Conservation (phyloP, 2,329 filamentous ascomycete species). For the Remersonia thermophila region DNA sequence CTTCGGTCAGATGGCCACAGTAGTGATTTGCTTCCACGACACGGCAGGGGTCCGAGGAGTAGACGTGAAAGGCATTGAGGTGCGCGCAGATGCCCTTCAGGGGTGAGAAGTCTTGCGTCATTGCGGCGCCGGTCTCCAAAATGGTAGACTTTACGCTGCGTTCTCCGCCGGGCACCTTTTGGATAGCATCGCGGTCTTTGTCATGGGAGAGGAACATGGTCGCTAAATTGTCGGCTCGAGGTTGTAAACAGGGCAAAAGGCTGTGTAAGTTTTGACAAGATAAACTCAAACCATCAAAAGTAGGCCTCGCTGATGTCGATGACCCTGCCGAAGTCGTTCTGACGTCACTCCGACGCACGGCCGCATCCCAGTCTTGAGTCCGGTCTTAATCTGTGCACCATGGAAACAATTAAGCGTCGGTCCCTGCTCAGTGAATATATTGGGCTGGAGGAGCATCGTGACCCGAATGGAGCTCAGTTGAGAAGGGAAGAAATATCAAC, state of each 20-base stretch:
- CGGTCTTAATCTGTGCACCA: too few relatives aligned
- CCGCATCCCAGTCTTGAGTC: too few relatives aligned
- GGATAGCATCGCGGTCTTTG: slow-evolving; percentile 8
- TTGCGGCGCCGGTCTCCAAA: slow-evolving; percentile 48
- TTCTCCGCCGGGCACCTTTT: slow-evolving; percentile 29
- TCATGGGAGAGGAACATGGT: neutral
- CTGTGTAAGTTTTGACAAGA: too few relatives aligned
- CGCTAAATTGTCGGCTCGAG: neutral
- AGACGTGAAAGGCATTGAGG: slow-evolving; percentile 77
- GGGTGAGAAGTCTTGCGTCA: slow-evolving; percentile 54
- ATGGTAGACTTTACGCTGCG: slow-evolving; percentile 42
- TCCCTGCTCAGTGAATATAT: too few relatives aligned
- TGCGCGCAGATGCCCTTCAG: slow-evolving; percentile 68
- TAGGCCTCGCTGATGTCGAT: too few relatives aligned
- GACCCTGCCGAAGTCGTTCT: too few relatives aligned
- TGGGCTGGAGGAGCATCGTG: too few relatives aligned
- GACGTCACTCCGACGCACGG: too few relatives aligned
- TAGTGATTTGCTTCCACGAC: slow-evolving; percentile 74
- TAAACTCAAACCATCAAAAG: too few relatives aligned
- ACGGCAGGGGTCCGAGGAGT: slow-evolving; percentile 58
- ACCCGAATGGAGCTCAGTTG: too few relatives aligned
- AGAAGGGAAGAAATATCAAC: too few relatives aligned
- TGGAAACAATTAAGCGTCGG: too few relatives aligned
- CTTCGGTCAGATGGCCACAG: slow-evolving; percentile 62
- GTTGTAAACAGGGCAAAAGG: neutral